Evolutionary conservation across 179 eudicot species (phyloP).

Genomic region (Beta lomatogona): DNA sequence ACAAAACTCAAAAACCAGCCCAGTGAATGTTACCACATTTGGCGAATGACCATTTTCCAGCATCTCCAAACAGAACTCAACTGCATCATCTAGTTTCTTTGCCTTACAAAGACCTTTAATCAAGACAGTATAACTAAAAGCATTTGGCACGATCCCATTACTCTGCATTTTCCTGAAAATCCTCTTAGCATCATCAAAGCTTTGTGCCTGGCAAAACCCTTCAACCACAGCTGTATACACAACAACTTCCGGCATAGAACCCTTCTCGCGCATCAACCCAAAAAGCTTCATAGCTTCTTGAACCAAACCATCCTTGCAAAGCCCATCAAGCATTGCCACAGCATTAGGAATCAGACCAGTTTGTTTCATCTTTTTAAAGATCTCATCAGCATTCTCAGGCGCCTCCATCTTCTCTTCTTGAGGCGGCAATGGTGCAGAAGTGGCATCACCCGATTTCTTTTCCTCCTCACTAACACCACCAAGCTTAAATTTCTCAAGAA

Average conservation of each 20-base stretch:
- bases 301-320: slow-evolving; percentile 85
- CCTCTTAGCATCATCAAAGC: slow-evolving; percentile 73
- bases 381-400: slow-evolving; percentile 67
- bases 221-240: slow-evolving; percentile 93
- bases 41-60: slow-evolving; percentile 85
- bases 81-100: slow-evolving; percentile 69
- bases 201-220: slow-evolving; percentile 82
- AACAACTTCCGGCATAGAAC: slow-evolving; percentile 83
- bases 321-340: slow-evolving; percentile 92
- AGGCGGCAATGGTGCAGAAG: neutral
- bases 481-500: slow-evolving; percentile 44
- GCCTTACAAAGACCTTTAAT: slow-evolving; percentile 59
- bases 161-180: slow-evolving; percentile 85
- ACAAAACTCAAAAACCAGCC: slow-evolving; percentile 75
- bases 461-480: slow-evolving; percentile 22
- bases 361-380: slow-evolving; percentile 89
- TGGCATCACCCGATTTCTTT: slow-evolving; percentile 7
- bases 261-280: slow-evolving; percentile 84
- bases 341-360: slow-evolving; percentile 86
- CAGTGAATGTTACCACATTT: slow-evolving; percentile 62
- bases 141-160: slow-evolving; percentile 70
- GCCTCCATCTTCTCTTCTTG: slow-evolving; percentile 43
- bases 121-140: slow-evolving; percentile 66
- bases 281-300: slow-evolving; percentile 95
- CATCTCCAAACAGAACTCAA: slow-evolving; percentile 63